phyloP scores from a whole-genome alignment of 495 filamentous ascomycete species.

The Penicillium subrubescens region DNA sequence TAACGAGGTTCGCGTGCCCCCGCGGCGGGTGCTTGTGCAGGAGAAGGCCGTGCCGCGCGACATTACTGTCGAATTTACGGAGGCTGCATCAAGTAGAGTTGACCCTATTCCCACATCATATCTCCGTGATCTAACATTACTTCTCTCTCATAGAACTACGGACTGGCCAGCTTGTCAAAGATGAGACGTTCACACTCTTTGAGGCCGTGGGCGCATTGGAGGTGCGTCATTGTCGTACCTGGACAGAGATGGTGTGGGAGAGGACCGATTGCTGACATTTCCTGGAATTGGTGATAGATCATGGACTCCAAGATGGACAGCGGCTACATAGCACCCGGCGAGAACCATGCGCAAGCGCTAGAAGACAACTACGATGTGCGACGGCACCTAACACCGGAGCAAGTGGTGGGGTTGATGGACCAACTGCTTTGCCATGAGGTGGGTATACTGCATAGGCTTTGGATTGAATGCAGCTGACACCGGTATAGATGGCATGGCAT shows the following conservation, averaged over 20 bases:
- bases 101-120: not conserved
- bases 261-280: slow-evolving; percentile 16
- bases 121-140: slow-evolving; percentile 16
- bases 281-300: slow-evolving; percentile 58
- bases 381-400: slow-evolving; percentile 66
- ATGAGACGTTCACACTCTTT: slow-evolving; percentile 90
- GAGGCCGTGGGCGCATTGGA: slow-evolving; percentile 94
- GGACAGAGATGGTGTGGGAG: slow-evolving; percentile 3
- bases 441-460: slow-evolving; percentile 10
- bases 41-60: slow-evolving; percentile 57
- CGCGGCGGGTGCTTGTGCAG: slow-evolving; percentile 41
- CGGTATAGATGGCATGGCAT: slow-evolving; percentile 88
- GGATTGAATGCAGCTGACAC: slow-evolving; percentile 23
- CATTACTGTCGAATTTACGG: slow-evolving; percentile 75
- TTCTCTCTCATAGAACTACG: slow-evolving; percentile 58
- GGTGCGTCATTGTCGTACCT: slow-evolving; percentile 54
- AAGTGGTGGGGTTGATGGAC: slow-evolving; percentile 92
- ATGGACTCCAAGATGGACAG: slow-evolving; percentile 99
- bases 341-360: slow-evolving; percentile 59
- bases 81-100: slow-evolving; percentile 66
- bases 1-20: slow-evolving; percentile 38
- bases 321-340: slow-evolving; percentile 73
- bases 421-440: slow-evolving; percentile 89
- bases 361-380: slow-evolving; percentile 85
- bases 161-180: slow-evolving; percentile 85